Conservation (phyloP, 495 filamentous ascomycete genomes). For the Neurospora sp. region DNA sequence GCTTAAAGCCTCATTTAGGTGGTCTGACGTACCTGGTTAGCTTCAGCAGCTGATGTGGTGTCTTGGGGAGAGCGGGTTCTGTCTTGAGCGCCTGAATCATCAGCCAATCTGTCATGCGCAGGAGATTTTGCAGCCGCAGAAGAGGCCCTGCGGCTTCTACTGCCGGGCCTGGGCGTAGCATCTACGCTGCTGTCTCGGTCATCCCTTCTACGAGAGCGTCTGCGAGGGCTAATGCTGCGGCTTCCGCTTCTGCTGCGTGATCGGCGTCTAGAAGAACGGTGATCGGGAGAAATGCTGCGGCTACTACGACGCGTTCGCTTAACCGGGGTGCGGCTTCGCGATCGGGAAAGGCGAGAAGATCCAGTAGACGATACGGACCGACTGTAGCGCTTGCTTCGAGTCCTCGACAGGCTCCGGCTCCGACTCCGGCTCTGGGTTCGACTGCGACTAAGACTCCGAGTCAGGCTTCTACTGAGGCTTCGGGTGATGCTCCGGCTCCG, state of each 20-base stretch:
- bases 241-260: conserved; percentile 31
- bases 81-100: conserved; percentile 50
- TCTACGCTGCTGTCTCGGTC: neutral
- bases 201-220: conserved; percentile 1
- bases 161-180: conserved; percentile 20
- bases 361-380: conserved; percentile 35
- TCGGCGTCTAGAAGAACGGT: conserved; percentile 18
- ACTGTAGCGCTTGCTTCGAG: conserved; percentile 21
- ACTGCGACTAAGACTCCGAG: conserved; percentile 3
- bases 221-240: conserved; percentile 20
- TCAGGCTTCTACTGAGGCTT: conserved; percentile 8
- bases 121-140: conserved; percentile 43
- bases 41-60: conserved; percentile 17
- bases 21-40: conserved; percentile 31
- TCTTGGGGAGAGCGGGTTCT: conserved; percentile 31
- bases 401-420: conserved; percentile 9
- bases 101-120: conserved; percentile 46
- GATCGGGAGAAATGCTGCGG: conserved; percentile 28
- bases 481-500: conserved; percentile 19
- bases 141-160: conserved; percentile 24
- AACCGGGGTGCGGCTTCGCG: conserved; percentile 27
- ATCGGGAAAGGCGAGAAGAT: conserved; percentile 28
- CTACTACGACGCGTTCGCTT: conserved; percentile 34
- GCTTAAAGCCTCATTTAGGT: conserved; percentile 3
- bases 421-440: conserved; percentile 7